A percentile compares a stretch with the other conserved stretches of the same genome.
These are phyloP conservation scores for Raphanus hybrid DNA, from an alignment of 441 rosid genomes.

Conservation along the genomic window DNA sequence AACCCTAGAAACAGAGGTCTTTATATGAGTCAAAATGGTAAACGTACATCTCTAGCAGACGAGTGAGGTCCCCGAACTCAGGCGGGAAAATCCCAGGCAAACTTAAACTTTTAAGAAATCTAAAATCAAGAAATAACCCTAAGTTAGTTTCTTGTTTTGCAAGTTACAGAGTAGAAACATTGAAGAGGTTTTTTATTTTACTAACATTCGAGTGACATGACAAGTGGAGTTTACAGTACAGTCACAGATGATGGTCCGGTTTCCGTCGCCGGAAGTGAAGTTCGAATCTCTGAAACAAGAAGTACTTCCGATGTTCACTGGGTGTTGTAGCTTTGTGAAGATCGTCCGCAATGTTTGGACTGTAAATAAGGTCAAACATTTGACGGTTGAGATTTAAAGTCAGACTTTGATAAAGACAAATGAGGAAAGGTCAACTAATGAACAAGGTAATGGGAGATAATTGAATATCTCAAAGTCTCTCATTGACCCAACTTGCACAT, in stretches of 20 bases:
- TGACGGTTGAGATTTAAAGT: conserved; percentile 20
- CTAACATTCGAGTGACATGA: conserved; percentile 69
- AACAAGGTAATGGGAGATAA: neutral
- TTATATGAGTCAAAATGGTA: neutral
- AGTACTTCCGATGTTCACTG: conserved; percentile 43
- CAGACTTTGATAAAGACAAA: conserved; percentile 6
- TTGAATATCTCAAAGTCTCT: conserved; percentile 2
- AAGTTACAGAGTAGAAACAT: neutral
- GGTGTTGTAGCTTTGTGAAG: conserved; percentile 48
- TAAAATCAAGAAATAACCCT: conserved; percentile 23
- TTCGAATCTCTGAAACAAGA: conserved; percentile 58
- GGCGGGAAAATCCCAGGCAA: conserved; percentile 65
- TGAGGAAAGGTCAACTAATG: neutral
- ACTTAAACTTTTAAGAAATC: conserved; percentile 57
- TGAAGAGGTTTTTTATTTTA: neutral
- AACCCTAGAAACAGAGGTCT: conserved; percentile 1
- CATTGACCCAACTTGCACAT: neutral
- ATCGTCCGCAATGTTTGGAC: conserved; percentile 61
- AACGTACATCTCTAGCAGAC: conserved; percentile 62
- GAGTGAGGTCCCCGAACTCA: conserved; percentile 67
- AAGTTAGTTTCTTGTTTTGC: neutral
- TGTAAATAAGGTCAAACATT: conserved; percentile 41
- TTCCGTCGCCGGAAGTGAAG: too few species aligned
- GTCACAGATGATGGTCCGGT: conserved; percentile 52
- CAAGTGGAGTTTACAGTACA: conserved; percentile 52